Percentiles rank a stretch among this genome's conserved stretches.
phyloP scores from a whole-genome alignment of 2,329 filamentous ascomycete genomes.

The Aspergillus candidus region DNA sequence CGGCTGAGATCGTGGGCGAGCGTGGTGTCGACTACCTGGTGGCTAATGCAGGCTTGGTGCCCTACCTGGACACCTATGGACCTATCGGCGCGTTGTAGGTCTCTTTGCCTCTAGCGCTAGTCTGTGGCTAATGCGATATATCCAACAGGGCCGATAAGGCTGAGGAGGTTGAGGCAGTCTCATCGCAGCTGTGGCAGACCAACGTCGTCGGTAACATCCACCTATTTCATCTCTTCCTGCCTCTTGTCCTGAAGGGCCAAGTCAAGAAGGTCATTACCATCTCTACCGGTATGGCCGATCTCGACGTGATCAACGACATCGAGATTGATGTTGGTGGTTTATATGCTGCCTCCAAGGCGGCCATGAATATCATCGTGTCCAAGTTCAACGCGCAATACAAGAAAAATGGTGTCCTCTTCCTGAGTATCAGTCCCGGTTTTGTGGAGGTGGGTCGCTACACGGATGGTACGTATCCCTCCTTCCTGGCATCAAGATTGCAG shows the following conservation, averaged over 20 bases:
- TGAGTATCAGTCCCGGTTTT: conserved; percentile 48
- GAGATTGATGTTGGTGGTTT: conserved; percentile 31
- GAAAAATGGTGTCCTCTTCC: conserved; percentile 47
- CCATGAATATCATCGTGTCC: conserved; percentile 47
- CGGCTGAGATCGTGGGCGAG: conserved; percentile 14
- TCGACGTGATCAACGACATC: conserved; percentile 35
- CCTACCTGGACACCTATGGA: conserved; percentile 21
- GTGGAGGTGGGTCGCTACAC: conserved; percentile 40
- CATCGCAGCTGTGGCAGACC: conserved; percentile 32
- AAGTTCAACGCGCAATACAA: conserved; percentile 49
- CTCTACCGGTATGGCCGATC: conserved; percentile 44
- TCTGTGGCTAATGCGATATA: neutral
- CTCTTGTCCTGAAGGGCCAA: conserved; percentile 46
- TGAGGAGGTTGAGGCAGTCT: conserved; percentile 29
- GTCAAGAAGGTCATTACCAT: conserved; percentile 52
- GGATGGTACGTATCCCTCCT: conserved; percentile 10
- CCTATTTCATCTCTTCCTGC: conserved; percentile 48
- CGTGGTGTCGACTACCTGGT: conserved; percentile 47
- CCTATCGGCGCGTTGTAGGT: conserved; percentile 37
- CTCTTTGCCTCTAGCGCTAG: neutral
- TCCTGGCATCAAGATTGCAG: neutral
- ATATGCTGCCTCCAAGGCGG: conserved; percentile 49
- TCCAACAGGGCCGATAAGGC: conserved; percentile 23
- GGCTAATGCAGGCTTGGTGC: conserved; percentile 44
- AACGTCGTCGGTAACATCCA: conserved; percentile 51